Base-by-base conservation (phyloP, 192 early-diverging fungal genomes). In the Gryganskiella cystojenkinii region DNA sequence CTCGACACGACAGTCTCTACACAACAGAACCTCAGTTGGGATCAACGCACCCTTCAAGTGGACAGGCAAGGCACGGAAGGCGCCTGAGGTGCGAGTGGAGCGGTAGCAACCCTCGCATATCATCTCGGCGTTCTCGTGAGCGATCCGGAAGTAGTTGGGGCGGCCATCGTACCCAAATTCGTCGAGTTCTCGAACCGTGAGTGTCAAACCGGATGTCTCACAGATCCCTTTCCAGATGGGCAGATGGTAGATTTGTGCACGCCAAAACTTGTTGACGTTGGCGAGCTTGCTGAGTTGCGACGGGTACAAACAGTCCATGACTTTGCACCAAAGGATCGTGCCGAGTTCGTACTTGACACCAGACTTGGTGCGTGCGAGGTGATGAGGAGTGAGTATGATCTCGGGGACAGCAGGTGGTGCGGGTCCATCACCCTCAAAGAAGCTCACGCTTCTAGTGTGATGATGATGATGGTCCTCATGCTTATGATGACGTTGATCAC, bases 221-320 rank as follows among this genome's bases (percentile, higher is more conserved):
- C 56, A 57, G 35, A 57, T 42, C 22, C 40, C 35, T 11, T 57
- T 30, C 56, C 56, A 57, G 20, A 57, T 35, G n/a, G 56, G 56
- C 0, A 57, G 35, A 20, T 22, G 34, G 6, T 19, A 42, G 35
- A 57, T 22, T 4, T 34, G 55, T 4, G 30, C 11, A 0, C 34
- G 55, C 55, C 55, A 42, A 27, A 37, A 17, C 34, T 42, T 57
- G 35, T 13, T 42, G 33, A 4, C 22, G 31, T 20, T 22, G 17
- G 5, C 33, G 13, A 20, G 17, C 17, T 20, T 11, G 3, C 22
- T n/a, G n/a, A 42, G 20, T 19, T 42, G 30, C 4, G 56, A 57
- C 11, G 56, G 55, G 34, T 56, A 56, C 5, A 37, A 22, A 1
- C 10, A 42, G 19, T 3, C 2, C 20, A 33, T 37, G 35, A 57